These are phyloP conservation scores for Gossypium rotundifolium DNA, from an alignment of 345 rosid species.

Conservation along the genomic window DNA sequence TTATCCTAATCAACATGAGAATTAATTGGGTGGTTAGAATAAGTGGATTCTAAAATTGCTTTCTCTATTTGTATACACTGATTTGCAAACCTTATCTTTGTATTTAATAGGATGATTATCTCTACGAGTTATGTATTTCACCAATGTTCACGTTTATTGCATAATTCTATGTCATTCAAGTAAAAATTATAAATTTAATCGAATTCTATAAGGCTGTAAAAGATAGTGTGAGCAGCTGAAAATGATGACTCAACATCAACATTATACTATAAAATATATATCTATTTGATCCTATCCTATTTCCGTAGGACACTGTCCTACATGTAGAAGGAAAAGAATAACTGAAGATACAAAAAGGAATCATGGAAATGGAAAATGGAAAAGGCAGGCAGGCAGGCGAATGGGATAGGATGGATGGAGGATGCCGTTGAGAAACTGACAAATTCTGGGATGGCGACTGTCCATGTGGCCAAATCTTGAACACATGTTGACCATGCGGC, in stretches of 20 bases:
- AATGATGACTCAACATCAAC: background rate
- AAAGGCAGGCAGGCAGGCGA: background rate
- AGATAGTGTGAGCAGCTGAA: background rate
- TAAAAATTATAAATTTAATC: no score
- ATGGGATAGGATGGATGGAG: background rate
- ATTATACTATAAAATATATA: background rate
- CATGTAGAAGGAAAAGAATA: background rate
- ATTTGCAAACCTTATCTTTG: background rate
- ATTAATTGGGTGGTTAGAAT: no score
- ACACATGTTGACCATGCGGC: slow-evolving; percentile 29
- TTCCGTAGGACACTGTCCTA: background rate
- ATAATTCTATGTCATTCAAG: no score
- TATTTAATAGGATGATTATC: background rate
- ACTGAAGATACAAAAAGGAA: background rate
- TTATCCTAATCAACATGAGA: background rate
- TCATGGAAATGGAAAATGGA: background rate
- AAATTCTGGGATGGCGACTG: background rate
- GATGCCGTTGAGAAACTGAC: background rate
- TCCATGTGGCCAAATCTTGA: slow-evolving; percentile 18
- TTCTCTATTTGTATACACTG: no score
- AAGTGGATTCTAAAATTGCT: no score
- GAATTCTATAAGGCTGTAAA: no score
- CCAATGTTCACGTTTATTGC: no score
- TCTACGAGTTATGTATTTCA: background rate
- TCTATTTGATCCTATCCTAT: background rate